Base-by-base conservation (phyloP, 768 basidiomycete species). In the Pisolithus tinctorius region DNA sequence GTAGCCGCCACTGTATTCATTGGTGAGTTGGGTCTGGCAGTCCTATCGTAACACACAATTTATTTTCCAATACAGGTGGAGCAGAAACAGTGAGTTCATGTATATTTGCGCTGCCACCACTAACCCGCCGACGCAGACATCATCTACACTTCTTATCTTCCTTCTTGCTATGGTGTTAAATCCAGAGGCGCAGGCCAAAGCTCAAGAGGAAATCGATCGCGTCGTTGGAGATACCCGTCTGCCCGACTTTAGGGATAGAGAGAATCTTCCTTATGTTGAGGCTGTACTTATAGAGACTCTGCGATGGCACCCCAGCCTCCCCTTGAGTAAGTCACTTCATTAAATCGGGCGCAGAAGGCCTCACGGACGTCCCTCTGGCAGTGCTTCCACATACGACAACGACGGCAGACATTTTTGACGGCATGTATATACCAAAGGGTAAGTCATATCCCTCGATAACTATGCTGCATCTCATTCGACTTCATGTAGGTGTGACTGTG, bases 361-460 rank as follows among this genome's bases (percentile, higher is more conserved):
- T 41, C 9, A 27, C 43, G 4, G 25, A 16, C n/a, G 14, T 17
- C 16, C 23, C 44, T 8, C 6, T 26, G 7, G 25, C 11, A 50
- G 49, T 23, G 10, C 1, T 50, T 9, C 49, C 49, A 11, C 49
- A 50, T 50, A 41, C 40, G 17, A 50, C 49, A 10, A 43, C 26
- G 20, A 20, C 20, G 20, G 20, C 20, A 20, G 20, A 20, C 20
- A 20, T 20, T 20, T 20, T 20, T 20, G 11, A 27, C n/a, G 2
- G 74, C 75, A 46, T 74, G 75, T 51, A 54, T 61, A 58, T 67
- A 13, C 62, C 64, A 13, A 58, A 58, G 43, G 65, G 66, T 43
- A 16, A 37, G 36, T 16, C 8, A 25, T 20, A 20, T 20, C 20
- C 29, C 9, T 37, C 9, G 36, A 37, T 37, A 9, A 37, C 16